Evolutionary conservation across 352 stramenopile genomes (phyloP), one percentile per base, ranked within the genome.

Genomic region (Phytophthora vignae): DNA sequence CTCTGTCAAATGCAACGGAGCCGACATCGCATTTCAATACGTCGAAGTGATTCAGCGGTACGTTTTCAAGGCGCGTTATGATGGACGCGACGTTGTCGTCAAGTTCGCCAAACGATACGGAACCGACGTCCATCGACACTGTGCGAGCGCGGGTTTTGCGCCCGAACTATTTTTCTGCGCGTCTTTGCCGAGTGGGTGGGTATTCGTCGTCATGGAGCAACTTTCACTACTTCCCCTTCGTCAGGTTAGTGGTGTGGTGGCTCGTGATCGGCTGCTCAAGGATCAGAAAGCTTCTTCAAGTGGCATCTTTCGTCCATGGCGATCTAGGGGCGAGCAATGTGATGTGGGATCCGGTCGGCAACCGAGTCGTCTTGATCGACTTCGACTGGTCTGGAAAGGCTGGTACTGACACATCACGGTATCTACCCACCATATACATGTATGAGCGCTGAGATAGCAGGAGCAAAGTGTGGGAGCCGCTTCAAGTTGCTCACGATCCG

Each of bases 311-410:
- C 50, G 40, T 68, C 36, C 55, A 63, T 52, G 60, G 53, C 4
- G 38, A 74, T 66, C 55, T 58, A 63, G 42, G 56, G 9, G 56
- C 73, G 40, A 64, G 27, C 44, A 78, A 74, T 14, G 36, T 71
- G 38, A 44, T 71, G 64, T 82, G 71, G 67, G 71, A 77, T 69
- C 7, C 52, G 12, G 12, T 27, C 58, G 60, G 69, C 60, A 71
- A 74, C 31, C 67, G 64, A 65, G 67, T 82, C 60, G 67, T 82
- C n/a, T 53, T 77, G 62, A 66, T 77, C 48, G 74, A 79, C 67
- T 82, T 79, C 38, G 74, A 77, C 57, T 79, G 66, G 71, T 64
- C 71, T 10, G 70, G 70, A 60, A 67, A 54, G n/a, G 74, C 76
- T 58, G 60, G 60, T 14, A 60, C 46, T 4, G 66, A 12, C 22